Evolutionary conservation across 169 alveolate genomes (phyloP).

Genomic region (Eimeria sp.): DNA sequence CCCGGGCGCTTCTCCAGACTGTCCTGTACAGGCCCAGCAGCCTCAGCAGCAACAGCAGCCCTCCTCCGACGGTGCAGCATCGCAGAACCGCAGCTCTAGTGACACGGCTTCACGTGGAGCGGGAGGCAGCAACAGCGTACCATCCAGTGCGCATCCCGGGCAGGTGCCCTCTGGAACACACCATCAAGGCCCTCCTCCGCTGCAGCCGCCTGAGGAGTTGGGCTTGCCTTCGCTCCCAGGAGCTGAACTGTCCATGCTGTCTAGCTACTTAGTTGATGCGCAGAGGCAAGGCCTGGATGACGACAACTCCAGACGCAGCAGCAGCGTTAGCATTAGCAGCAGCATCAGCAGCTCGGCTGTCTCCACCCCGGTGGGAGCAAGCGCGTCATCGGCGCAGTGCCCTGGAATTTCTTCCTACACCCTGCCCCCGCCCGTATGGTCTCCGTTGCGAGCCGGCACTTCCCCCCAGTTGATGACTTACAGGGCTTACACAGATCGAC

Average conservation of each 20-base stretch:
- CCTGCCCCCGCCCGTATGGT: constrained; percentile 61
- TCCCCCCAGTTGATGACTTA: constrained; percentile 49
- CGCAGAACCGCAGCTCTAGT: constrained; percentile 20
- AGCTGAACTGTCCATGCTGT: constrained; percentile 33
- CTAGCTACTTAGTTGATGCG: constrained; percentile 37
- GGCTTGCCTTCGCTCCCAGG: constrained; percentile 21
- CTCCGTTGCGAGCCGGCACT: constrained; percentile 45
- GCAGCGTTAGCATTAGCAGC: constrained; percentile 11
- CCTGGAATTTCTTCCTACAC: constrained; percentile 1
- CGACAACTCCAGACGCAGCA: constrained; percentile 33
- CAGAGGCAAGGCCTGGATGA: constrained; percentile 19
- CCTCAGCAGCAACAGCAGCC: constrained; percentile 52
- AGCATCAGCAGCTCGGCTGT: constrained; percentile 40
- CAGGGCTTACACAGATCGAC: constrained; percentile 61
- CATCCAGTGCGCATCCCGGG: neutral
- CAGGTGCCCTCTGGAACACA: constrained; percentile 1
- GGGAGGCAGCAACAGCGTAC: constrained; percentile 1
- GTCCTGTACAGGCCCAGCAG: constrained; percentile 32
- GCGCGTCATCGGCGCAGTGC: neutral
- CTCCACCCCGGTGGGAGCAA: constrained; percentile 39
- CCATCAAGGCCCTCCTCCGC: constrained; percentile 36
- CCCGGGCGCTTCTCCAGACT: constrained; percentile 31
- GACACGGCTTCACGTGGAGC: neutral
- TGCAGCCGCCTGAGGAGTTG: constrained; percentile 44
- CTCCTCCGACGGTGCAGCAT: constrained; percentile 25